These are phyloP conservation scores for Pugionium dolabratum DNA, from an alignment of 345 rosid genomes.

Conservation along the genomic window DNA sequence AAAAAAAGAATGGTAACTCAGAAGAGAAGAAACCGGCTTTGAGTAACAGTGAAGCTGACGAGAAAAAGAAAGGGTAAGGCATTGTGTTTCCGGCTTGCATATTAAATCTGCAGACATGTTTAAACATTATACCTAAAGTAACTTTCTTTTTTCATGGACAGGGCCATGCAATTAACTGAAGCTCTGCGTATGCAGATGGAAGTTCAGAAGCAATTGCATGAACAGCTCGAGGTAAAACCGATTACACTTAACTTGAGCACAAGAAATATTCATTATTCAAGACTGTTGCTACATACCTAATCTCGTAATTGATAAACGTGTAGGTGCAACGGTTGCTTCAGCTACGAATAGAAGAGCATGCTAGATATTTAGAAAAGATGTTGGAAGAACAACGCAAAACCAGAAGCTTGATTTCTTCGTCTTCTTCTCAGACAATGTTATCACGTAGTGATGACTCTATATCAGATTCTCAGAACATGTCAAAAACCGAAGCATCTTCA, in stretches of 20 bases:
- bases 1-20: slow-evolving; percentile 51
- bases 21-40: slow-evolving; percentile 63
- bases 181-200: slow-evolving; percentile 81
- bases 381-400: slow-evolving; percentile 81
- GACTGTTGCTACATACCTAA: background rate
- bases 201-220: slow-evolving; percentile 84
- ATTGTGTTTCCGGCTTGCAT: slow-evolving; percentile 18
- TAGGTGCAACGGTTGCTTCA: slow-evolving; percentile 79
- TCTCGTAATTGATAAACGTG: slow-evolving; percentile 10
- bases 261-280: background rate
- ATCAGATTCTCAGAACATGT: slow-evolving; percentile 41
- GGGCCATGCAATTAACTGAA: slow-evolving; percentile 59
- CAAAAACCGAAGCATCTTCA: slow-evolving; percentile 42
- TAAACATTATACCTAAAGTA: slow-evolving; percentile 12
- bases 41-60: slow-evolving; percentile 53
- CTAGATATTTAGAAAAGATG: slow-evolving; percentile 75
- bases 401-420: slow-evolving; percentile 14
- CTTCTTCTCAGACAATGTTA: slow-evolving; percentile 35
- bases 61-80: slow-evolving; percentile 57
- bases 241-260: background rate
- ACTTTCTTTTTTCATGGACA: slow-evolving; percentile 28
- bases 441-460: slow-evolving; percentile 38
- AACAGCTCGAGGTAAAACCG: slow-evolving; percentile 72
- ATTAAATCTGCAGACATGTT: slow-evolving; percentile 18
- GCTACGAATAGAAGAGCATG: slow-evolving; percentile 88